Percentiles rank a stretch among this genome's conserved stretches.
Evolutionary conservation across 495 filamentous ascomycete genomes (phyloP).

Genomic region (Neurospora sp.): DNA sequence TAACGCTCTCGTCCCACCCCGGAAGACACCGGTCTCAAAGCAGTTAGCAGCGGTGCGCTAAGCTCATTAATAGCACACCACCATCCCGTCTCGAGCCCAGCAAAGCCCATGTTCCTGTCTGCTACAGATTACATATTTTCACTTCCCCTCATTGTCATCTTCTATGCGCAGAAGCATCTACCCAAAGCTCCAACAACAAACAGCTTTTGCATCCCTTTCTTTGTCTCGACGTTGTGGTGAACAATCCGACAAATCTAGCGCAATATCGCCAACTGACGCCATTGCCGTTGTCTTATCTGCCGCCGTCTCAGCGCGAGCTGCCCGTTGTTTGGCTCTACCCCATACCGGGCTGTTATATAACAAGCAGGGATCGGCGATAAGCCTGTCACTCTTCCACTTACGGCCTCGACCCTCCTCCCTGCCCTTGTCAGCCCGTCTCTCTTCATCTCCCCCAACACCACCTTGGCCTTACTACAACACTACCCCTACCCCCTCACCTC

Average conservation of each 20-base stretch:
- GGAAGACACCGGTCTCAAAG: not conserved
- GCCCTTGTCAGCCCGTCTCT: slow-evolving; percentile 2
- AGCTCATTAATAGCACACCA: not conserved
- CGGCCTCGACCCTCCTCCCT: not conserved
- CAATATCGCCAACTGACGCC: slow-evolving; percentile 7
- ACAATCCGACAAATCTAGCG: not conserved
- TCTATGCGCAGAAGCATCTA: not conserved
- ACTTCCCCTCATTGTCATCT: not conserved
- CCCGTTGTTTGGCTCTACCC: not conserved
- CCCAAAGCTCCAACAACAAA: not conserved
- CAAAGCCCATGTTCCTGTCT: not conserved
- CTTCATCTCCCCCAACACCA: not conserved
- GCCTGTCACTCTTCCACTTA: slow-evolving; percentile 25
- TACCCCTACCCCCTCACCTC: not conserved
- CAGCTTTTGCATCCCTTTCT: not conserved
- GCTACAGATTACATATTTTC: not conserved
- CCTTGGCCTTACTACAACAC: slow-evolving; percentile 2
- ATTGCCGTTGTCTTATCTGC: slow-evolving; percentile 14
- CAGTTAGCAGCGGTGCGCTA: not conserved
- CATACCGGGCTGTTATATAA: slow-evolving; percentile 20
- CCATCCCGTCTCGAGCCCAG: not conserved
- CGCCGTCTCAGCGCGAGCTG: not conserved
- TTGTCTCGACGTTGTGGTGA: not conserved
- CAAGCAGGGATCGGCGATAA: slow-evolving; percentile 33
- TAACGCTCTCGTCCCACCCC: not conserved